Evolutionary conservation across 139 green algal genomes (phyloP).

Genomic region (Tetradesmus obliquus): DNA sequence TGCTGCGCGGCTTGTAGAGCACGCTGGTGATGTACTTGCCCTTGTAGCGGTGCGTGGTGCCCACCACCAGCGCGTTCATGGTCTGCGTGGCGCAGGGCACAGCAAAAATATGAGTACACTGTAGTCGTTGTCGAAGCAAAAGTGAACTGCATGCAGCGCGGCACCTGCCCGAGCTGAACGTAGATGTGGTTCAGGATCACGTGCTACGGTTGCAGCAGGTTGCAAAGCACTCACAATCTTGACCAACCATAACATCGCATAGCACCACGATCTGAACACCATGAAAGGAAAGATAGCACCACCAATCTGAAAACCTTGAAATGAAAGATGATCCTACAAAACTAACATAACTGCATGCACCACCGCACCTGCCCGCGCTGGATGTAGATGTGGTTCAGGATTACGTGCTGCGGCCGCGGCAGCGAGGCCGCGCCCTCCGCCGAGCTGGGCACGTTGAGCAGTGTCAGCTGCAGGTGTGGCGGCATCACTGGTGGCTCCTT

Average conservation of each 20-base stretch:
- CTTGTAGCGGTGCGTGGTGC: slow-evolving; percentile 94
- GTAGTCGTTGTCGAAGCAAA: background rate
- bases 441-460: slow-evolving; percentile 94
- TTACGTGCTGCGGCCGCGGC: slow-evolving; percentile 97
- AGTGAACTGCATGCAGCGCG: background rate
- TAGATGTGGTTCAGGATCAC: background rate
- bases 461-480: slow-evolving; percentile 95
- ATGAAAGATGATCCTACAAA: background rate
- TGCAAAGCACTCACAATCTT: background rate
- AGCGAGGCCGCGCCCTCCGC: slow-evolving; percentile 64
- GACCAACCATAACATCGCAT: background rate
- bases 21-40: slow-evolving; percentile 96
- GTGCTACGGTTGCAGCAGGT: background rate
- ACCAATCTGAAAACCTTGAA: background rate
- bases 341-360: background rate
- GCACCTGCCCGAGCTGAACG: background rate
- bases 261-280: background rate
- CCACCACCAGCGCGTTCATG: slow-evolving; percentile 87
- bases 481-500: slow-evolving; percentile 97
- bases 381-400: slow-evolving; percentile 97
- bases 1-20: slow-evolving; percentile 41
- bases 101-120: background rate
- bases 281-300: background rate
- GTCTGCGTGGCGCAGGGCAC: slow-evolving; percentile 54
- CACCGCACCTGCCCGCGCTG: slow-evolving; percentile 70